These are phyloP conservation scores for Pestalotiopsis sp. DNA, from an alignment of 2,329 filamentous ascomycete species.

Conservation along the genomic window DNA sequence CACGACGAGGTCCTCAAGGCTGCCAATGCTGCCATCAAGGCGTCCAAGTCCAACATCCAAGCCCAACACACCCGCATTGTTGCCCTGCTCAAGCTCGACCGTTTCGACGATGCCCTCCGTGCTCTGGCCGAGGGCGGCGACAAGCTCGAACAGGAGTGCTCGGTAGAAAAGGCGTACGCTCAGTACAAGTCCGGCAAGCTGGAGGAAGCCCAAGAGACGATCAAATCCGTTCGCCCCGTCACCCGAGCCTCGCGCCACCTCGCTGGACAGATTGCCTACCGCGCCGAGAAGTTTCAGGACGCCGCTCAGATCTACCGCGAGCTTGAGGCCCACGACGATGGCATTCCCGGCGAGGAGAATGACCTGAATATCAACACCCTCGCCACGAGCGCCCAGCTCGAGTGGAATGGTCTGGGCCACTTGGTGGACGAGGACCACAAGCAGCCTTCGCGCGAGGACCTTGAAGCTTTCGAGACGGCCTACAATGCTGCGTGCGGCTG, in stretches of 20 bases:
- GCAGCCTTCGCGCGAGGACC: conserved; percentile 58
- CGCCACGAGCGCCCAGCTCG: conserved; percentile 71
- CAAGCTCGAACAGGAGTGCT: conserved; percentile 60
- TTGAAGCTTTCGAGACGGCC: conserved; percentile 78
- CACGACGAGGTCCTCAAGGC: conserved; percentile 72
- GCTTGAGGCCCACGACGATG: conserved; percentile 47
- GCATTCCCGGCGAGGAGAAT: conserved; percentile 63
- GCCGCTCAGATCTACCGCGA: conserved; percentile 65
- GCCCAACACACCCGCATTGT: conserved; percentile 72
- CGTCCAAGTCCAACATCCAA: conserved; percentile 54
- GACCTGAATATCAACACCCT: conserved; percentile 77
- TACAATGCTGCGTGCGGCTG: conserved; percentile 78
- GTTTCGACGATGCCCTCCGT: conserved; percentile 75
- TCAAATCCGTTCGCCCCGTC: conserved; percentile 32
- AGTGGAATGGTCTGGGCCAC: conserved; percentile 64
- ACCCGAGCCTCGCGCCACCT: conserved; percentile 50
- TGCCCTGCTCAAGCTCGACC: conserved; percentile 79
- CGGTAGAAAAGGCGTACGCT: conserved; percentile 77
- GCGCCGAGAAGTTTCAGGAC: conserved; percentile 71
- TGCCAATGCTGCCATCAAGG: conserved; percentile 62
- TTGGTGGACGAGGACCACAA: conserved; percentile 54
- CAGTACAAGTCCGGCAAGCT: conserved; percentile 78
- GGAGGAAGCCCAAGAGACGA: conserved; percentile 57
- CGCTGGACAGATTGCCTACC: conserved; percentile 70
- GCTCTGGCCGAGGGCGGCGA: conserved; percentile 66